These are phyloP conservation scores for Rhodomyrtus tomentosa DNA, from an alignment of 345 rosid species.

Conservation along the genomic window DNA sequence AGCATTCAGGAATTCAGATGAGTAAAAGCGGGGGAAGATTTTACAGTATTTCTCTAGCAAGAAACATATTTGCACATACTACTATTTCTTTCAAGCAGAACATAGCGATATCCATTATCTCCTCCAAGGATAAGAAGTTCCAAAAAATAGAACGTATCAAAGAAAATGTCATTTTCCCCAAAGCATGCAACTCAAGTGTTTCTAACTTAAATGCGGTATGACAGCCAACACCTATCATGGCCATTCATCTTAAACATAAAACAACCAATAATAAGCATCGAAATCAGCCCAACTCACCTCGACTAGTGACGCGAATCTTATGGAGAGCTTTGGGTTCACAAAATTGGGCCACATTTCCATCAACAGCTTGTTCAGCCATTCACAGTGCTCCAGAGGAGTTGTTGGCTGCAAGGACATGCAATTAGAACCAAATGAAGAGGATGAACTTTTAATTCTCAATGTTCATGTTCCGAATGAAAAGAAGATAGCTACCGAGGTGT, in stretches of 20 bases:
- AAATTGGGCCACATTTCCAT: conserved; percentile 72
- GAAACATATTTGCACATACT: neutral
- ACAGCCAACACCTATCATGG: neutral
- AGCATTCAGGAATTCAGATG: neutral
- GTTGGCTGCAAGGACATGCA: conserved; percentile 35
- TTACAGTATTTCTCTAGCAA: neutral
- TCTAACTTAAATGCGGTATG: neutral
- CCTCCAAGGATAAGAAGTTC: neutral
- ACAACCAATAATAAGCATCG: neutral
- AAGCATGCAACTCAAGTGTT: neutral
- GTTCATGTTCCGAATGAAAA: neutral
- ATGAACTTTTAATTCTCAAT: neutral
- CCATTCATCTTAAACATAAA: neutral
- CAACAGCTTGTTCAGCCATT: conserved; percentile 87
- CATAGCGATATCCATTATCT: neutral
- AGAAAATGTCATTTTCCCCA: neutral
- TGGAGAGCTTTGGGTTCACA: conserved; percentile 58
- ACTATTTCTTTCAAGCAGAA: neutral
- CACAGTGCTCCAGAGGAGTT: conserved; percentile 89
- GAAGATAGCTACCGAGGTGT: conserved; percentile 33
- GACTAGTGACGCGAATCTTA: conserved; percentile 58
- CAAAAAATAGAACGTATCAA: neutral
- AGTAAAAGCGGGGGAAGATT: neutral
- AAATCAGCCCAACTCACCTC: conserved; percentile 41
- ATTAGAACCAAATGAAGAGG: neutral